Evolutionary conservation across 2,329 filamentous ascomycete species (phyloP), one percentile per base, ranked within the genome.

Genomic region (Bretziella fagacearum): DNA sequence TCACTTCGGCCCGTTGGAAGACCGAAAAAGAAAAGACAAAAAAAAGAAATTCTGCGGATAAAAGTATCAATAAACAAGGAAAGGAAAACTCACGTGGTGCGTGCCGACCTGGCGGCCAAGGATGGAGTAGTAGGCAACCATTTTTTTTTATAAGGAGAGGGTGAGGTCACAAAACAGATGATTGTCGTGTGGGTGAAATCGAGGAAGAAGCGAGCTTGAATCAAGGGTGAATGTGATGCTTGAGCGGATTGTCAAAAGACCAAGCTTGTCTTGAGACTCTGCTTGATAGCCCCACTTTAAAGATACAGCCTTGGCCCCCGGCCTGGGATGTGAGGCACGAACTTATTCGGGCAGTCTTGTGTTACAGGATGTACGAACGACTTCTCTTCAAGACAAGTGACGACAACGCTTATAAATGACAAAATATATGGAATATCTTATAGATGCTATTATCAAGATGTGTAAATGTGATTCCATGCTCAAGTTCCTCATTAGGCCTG

Each of bases 71-170:
- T n/a, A n/a, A n/a, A 30, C n/a, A 10, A 43, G n/a, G 10, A 18
- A 17, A 18, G 48, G 40, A 53, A 52, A 36, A 50, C 73, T 59
- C 56, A 77, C 73, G 63, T 73, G 67, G 66, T 77, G 73, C 53
- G 73, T 73, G 64, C 66, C 73, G 60, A 77, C 61, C 62, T 75
- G 68, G 59, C 66, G 68, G 64, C 73, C 73, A 60, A 72, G 63
- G 57, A 77, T 64, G 54, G 60, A 67, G 66, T 77, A 77, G 42
- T 49, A 47, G n/a, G 47, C 43, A 46, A 52, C 52, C 52, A 53
- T 53, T 43, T 26, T 42, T 18, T n/a, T n/a, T 33, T 46, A 40
- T 50, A 41, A 27, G 35, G 22, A 25, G 33, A 23, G 33, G 35
- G 17, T 15, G 44, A 30, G 13, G 35, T 22, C n/a, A 13, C 30